These are phyloP conservation scores for Phylloporus arenicola DNA, from an alignment of 768 basidiomycete species.

Conservation along the genomic window DNA sequence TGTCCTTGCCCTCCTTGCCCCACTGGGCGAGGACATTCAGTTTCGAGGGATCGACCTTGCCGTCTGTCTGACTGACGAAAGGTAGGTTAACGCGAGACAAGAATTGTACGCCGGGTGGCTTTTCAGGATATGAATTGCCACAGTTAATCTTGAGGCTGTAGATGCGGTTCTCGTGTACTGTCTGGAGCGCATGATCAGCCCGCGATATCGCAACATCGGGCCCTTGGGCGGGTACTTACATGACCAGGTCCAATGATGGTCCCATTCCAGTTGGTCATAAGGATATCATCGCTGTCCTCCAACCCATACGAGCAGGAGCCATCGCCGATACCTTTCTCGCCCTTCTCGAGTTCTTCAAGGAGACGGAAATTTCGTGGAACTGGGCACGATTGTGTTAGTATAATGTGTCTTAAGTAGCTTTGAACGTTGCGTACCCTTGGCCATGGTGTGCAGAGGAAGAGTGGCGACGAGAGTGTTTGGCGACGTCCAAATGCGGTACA, in stretches of 20 bases:
- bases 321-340: constrained; percentile 99
- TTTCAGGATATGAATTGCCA: constrained; percentile 68
- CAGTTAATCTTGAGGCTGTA: constrained; percentile 92
- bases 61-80: constrained; percentile 72
- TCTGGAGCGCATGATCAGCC: constrained; percentile 42
- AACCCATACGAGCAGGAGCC: constrained; percentile 96
- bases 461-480: constrained; percentile 1
- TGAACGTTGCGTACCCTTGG: constrained; percentile 40
- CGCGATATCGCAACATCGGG: constrained; percentile 10
- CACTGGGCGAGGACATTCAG: constrained; percentile 71
- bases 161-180: constrained; percentile 98
- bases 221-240: constrained; percentile 43
- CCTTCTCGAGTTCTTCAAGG: constrained; percentile 98
- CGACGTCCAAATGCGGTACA: constrained; percentile 1
- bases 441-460: constrained; percentile 33
- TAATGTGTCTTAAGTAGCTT: neutral
- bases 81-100: constrained; percentile 89
- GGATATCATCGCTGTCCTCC: constrained; percentile 91
- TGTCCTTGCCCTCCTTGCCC: constrained; percentile 59
- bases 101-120: constrained; percentile 78
- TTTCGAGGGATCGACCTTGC: constrained; percentile 71
- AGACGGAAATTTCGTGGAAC: constrained; percentile 96
- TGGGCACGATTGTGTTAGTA: constrained; percentile 29
- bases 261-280: constrained; percentile 98
- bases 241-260: constrained; percentile 99